Percentiles rank a stretch among this genome's conserved stretches.
Evolutionary conservation across 257 asterid genomes (phyloP).

Genomic region (Jasminum sambac): DNA sequence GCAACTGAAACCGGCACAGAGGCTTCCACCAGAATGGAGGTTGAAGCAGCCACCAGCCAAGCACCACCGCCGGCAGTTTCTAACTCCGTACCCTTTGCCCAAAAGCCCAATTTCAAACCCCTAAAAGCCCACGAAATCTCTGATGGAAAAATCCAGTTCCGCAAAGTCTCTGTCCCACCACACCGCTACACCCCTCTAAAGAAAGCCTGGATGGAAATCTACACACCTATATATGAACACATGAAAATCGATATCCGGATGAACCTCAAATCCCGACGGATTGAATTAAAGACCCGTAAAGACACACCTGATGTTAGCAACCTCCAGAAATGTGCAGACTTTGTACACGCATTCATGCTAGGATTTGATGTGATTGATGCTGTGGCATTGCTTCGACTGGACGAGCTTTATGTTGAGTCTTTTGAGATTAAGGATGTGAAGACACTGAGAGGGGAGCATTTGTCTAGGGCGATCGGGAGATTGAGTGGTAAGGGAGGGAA

Average conservation of each 20-base stretch:
- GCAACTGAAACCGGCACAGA: not conserved
- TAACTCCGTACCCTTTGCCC: conserved; percentile 14
- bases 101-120: conserved; percentile 39
- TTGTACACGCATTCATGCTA: conserved; percentile 51
- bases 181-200: conserved; percentile 52
- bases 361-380: conserved; percentile 48
- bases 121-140: conserved; percentile 46
- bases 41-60: conserved; percentile 14
- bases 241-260: conserved; percentile 57
- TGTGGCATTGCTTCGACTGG: conserved; percentile 37
- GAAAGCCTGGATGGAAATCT: conserved; percentile 44
- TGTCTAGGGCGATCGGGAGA: conserved; percentile 56
- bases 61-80: not conserved
- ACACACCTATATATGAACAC: conserved; percentile 43
- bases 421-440: conserved; percentile 57
- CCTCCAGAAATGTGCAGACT: conserved; percentile 56
- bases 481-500: conserved; percentile 52
- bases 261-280: conserved; percentile 46
- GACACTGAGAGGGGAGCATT: conserved; percentile 49
- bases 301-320: conserved; percentile 55
- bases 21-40: conserved; percentile 31
- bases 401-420: conserved; percentile 51
- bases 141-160: conserved; percentile 43
- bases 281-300: conserved; percentile 47
- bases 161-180: conserved; percentile 41